Base-by-base conservation (phyloP, 257 asterid species). In the Orobanche coerulescens region DNA sequence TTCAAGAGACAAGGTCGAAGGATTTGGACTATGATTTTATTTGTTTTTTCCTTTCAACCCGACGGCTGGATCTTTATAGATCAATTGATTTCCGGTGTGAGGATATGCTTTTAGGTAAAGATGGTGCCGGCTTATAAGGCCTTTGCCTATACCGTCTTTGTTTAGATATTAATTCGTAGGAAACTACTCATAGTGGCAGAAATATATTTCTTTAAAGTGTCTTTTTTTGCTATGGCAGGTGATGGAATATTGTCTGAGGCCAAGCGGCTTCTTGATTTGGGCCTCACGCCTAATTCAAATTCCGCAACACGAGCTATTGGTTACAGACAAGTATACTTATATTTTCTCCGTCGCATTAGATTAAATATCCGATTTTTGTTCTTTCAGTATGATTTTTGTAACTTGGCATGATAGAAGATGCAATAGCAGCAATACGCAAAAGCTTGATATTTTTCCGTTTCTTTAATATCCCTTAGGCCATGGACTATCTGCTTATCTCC, bases 271-370 rank as follows among this genome's bases (percentile, higher is more conserved):
- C 95, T 93, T 63, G 95, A 88, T 71, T 58, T 83, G 76, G 96
- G 95, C 37, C 95, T 92, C 72, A 67, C 80, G 72, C 98, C 96
- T 16, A 89, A 86, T 74, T 73, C 90, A 31, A 92, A 76, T 78
- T 83, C 96, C 50, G 94, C 98, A 67, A 81, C 92, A 72, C 94
- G 97, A 62, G 95, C 97, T 66, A 93, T 93, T 65, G 98, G 97
- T 64, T 93, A 93, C 62, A 76, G 97, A 82, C 98, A 93, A 71
- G 98, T 92, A 88, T 24, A 54, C 55, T 61, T 61, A 34, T 68
- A 44, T 39, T 66, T 70, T 61, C 58, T 74, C 34, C 30, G 11
- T n/a, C 47, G 13, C 30, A 30, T 10, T 78, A 34, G 23, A 42
- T 23, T 39, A 54, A 55, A 20, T 23, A 33, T 48, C 33, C 20